These are phyloP conservation scores for Penicillium olsonii DNA, from an alignment of 2,329 filamentous ascomycete species.

Conservation along the genomic window DNA sequence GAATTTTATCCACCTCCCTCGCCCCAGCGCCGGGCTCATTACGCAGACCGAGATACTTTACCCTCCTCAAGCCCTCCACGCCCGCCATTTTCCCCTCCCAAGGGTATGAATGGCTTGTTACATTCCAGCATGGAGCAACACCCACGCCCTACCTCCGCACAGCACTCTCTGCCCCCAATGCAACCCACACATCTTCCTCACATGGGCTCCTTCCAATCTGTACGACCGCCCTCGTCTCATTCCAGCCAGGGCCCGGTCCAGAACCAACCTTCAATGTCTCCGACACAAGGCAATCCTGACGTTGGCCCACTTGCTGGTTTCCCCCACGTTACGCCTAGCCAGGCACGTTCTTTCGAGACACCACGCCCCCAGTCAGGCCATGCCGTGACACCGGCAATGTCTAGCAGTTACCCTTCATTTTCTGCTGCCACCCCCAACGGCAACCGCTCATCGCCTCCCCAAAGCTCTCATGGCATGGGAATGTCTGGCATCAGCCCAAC, in stretches of 20 bases:
- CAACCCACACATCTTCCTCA: conserved; percentile 34
- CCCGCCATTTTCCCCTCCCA: conserved; percentile 36
- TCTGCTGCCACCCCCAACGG: conserved; percentile 33
- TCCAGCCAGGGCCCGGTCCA: conserved; percentile 41
- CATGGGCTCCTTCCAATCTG: conserved; percentile 34
- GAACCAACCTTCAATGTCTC: conserved; percentile 50
- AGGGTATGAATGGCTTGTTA: conserved; percentile 30
- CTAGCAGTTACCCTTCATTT: conserved; percentile 35
- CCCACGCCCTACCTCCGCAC: conserved; percentile 20
- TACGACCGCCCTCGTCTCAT: conserved; percentile 46
- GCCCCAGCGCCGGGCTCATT: conserved; percentile 33
- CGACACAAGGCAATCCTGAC: conserved; percentile 53
- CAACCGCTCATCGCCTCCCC: conserved; percentile 37
- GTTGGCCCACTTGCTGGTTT: conserved; percentile 49
- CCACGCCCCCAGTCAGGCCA: conserved; percentile 33
- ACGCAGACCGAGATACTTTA: conserved; percentile 18
- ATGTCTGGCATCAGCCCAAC: conserved; percentile 50
- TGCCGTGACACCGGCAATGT: conserved; percentile 31
- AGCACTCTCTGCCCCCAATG: conserved; percentile 26
- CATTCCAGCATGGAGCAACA: conserved; percentile 26
- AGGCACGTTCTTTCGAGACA: conserved; percentile 35
- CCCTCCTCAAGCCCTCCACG: conserved; percentile 30
- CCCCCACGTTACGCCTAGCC: conserved; percentile 32
- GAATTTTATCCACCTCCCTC: conserved; percentile 26
- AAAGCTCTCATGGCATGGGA: conserved; percentile 38